A percentile compares a stretch with the other conserved stretches of the same genome.
phyloP scores from a whole-genome alignment of 306 rosid species.

The barrel medic (Medicago truncatula) region DNA sequence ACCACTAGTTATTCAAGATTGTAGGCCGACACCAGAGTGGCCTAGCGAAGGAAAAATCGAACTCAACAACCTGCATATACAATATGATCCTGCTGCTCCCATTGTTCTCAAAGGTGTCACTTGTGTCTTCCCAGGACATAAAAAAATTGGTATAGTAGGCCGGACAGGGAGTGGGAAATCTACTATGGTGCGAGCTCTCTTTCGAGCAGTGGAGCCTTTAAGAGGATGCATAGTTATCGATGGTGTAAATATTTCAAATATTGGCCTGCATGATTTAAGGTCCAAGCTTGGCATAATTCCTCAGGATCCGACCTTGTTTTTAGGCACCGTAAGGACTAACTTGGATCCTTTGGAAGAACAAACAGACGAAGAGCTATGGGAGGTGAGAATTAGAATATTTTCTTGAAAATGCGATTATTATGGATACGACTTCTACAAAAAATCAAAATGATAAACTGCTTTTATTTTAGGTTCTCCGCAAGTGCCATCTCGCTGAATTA shows the following conservation, averaged over 20 bases:
- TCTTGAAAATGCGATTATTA: background rate
- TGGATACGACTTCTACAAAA: no score
- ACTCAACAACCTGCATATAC: conserved; percentile 22
- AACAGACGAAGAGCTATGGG: background rate
- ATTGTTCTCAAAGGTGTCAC: background rate
- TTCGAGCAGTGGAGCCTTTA: background rate
- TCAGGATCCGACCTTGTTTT: background rate
- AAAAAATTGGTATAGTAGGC: background rate
- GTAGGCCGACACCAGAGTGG: conserved; percentile 63
- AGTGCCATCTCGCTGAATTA: no score
- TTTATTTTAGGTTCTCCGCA: no score
- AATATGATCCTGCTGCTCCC: background rate
- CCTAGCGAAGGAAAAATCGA: conserved; percentile 58
- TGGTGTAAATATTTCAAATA: background rate
- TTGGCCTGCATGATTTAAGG: background rate
- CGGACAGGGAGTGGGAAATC: background rate
- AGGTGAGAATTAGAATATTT: background rate
- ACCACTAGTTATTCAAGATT: conserved; percentile 52
- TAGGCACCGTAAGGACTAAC: background rate
- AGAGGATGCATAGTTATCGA: background rate
- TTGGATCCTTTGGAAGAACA: background rate
- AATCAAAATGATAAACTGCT: no score
- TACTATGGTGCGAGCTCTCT: background rate
- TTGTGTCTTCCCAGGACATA: background rate
- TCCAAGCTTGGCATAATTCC: background rate